Conservation (phyloP, 2,329 filamentous ascomycete species). For the Fusarium brevicatenulatum region DNA sequence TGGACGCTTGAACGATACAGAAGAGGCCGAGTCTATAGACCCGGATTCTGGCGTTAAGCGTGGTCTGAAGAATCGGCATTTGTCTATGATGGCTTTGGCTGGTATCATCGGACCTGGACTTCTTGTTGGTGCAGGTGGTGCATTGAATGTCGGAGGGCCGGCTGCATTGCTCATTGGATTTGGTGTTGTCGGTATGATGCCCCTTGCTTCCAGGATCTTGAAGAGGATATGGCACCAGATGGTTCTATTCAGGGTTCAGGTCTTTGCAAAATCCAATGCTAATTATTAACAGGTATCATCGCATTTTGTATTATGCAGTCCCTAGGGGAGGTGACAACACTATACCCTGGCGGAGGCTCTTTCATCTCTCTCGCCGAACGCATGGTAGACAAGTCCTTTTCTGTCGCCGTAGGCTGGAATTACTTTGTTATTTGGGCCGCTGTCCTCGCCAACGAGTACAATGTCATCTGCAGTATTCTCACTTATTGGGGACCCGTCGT, state of each 20-base stretch:
- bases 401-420: constrained; percentile 76
- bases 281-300: constrained; percentile 60
- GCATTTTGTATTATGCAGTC: constrained; percentile 77
- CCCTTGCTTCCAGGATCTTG: not conserved
- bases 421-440: constrained; percentile 76
- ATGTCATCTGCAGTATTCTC: constrained; percentile 73
- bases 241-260: not conserved
- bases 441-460: constrained; percentile 77
- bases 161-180: constrained; percentile 80
- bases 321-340: constrained; percentile 77
- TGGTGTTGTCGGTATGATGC: constrained; percentile 65
- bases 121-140: constrained; percentile 76
- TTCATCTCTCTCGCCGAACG: constrained; percentile 77
- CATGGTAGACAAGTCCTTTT: constrained; percentile 76
- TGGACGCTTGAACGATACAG: constrained; percentile 23
- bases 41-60: constrained; percentile 73
- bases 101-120: constrained; percentile 76
- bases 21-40: constrained; percentile 60
- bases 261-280: constrained; percentile 7
- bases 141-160: constrained; percentile 74
- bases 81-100: constrained; percentile 73
- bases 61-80: constrained; percentile 73
- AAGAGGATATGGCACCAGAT: not conserved
- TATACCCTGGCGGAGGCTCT: constrained; percentile 76
- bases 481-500: constrained; percentile 71